Conservation (phyloP, 1,284 basidiomycete genomes). For the Golubevia sp. region DNA sequence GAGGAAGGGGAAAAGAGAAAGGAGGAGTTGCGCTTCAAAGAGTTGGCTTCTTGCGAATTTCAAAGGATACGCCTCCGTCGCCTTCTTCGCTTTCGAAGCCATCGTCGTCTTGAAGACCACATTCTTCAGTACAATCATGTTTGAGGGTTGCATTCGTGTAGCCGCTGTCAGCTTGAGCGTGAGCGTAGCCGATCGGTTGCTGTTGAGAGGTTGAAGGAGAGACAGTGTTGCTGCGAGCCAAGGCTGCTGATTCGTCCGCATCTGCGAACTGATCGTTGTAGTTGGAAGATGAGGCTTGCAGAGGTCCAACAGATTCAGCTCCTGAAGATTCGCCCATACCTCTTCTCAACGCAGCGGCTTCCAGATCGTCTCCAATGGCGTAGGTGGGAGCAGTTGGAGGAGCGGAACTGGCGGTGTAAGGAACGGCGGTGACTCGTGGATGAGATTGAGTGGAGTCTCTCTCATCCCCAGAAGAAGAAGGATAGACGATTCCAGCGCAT, state of each 20-base stretch:
- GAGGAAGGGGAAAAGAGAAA: not conserved
- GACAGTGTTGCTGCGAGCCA: not conserved
- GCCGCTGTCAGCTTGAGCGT: not conserved
- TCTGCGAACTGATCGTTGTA: constrained; percentile 11
- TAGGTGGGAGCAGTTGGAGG: not conserved
- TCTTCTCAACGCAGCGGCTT: constrained; percentile 10
- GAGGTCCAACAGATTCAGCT: not conserved
- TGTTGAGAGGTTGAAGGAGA: not conserved
- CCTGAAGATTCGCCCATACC: not conserved
- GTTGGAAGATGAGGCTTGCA: not conserved
- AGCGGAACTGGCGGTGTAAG: not conserved
- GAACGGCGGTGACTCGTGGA: constrained; percentile 1
- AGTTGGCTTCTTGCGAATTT: not conserved
- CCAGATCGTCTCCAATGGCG: constrained; percentile 5
- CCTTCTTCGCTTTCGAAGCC: not conserved
- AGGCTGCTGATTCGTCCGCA: constrained; percentile 8
- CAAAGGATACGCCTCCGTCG: not conserved
- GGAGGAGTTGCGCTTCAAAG: not conserved
- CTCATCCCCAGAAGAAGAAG: not conserved
- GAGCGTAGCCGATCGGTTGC: not conserved
- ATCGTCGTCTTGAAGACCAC: not conserved
- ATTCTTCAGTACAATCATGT: not conserved
- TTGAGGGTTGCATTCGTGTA: not conserved
- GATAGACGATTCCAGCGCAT: constrained; percentile 11
- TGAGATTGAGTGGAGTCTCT: not conserved